Evolutionary conservation across 1,284 basidiomycete genomes (phyloP), one percentile per base, ranked within the genome.

Genomic region (Heterobasidion irregulare): DNA sequence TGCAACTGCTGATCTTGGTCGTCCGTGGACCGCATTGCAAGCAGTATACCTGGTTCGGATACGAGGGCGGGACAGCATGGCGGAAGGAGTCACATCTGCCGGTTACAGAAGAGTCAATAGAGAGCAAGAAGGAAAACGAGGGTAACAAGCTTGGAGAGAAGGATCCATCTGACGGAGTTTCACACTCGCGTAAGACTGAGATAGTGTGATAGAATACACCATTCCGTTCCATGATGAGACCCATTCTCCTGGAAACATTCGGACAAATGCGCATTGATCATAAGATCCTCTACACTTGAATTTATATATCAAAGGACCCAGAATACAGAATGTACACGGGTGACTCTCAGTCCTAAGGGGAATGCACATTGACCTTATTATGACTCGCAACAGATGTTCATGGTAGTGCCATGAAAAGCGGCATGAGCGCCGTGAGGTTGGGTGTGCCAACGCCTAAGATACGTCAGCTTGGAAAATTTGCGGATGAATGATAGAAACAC

Each of bases 21-120:
- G 7, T 69, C 13, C 70, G 77, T 3, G 78, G 78, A 1, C 77
- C 76, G 18, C 71, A 77, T 44, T 67, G 67, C 46, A 54, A 59
- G 43, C 66, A 70, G 10, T 64, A 71, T 54, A 70, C 66, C 12
- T 75, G 74, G 73, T 56, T 75, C 38, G 73, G 73, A 18, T 72
- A 68, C 61, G 54, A 69, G 44, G 70, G 71, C 18, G 72, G 72
- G 5, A 59, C 53, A 2, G 63, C 64, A 56, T 61, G 65, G 52
- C 53, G 66, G 53, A 66, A 65, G 61, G 38, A 41, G 26, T 26
- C 26, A 26, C 26, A 26, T 26, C 5, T 26, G 1, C 26, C 26
- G 26, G 26, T 26, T 6, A 26, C 4, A 41, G 5, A n/a, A 41
- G n/a, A 8, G 38, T 7, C 38, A 8, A 41, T 41, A 8, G 38